Evolutionary conservation across 164 flowering plant species (phyloP), one percentile per base, ranked within the genome.

Genomic region (Kalanchoe fedtschenkoi): DNA sequence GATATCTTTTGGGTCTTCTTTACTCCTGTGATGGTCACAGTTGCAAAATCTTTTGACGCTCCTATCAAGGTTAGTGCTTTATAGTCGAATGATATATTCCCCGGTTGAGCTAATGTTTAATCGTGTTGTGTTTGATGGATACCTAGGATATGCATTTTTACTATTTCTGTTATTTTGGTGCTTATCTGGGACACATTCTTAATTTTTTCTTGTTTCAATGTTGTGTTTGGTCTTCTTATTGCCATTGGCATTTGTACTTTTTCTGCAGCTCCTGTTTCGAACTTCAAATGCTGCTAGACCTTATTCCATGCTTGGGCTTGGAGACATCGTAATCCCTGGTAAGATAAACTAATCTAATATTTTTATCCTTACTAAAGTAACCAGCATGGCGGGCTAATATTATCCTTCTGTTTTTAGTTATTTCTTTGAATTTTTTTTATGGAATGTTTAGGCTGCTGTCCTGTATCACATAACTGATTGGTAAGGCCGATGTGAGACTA

Each of bases 1-100:
- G 99, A 95, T 74, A 91, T 95, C 46, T 95, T 95, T 75, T 91
- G 99, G 97, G 99, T 95, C 46, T 95, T 95, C 75, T 91, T 95
- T 69, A 95, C 97, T 29, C 99, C 99, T 5, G 99, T 95, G 68
- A 95, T 95, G 99, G 96, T 95, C 65, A 95, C 97, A 67, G 99
- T 95, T 67, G 99, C 99, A 38, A 95, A 91, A 76, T 95, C 99
- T 61, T 95, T 95, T 74, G 99, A 95, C 72, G 99, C 99, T 58
- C 99, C 99, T 29, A 95, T 91, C 67, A 95, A 91, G 99, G 97
- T 95, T 6, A 69, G 81, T 77, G 58, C 10, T 51, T 5, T 17
- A 51, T 30, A 24, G 24, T 26, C 30, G 26, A 30, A 10, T 51
- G 26, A 21, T 47, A 29, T 24, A 3, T 29, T 11, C 10, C 28